Base-by-base conservation (phyloP, 2,329 filamentous ascomycete species). In the Aspergillus aculeatinus region DNA sequence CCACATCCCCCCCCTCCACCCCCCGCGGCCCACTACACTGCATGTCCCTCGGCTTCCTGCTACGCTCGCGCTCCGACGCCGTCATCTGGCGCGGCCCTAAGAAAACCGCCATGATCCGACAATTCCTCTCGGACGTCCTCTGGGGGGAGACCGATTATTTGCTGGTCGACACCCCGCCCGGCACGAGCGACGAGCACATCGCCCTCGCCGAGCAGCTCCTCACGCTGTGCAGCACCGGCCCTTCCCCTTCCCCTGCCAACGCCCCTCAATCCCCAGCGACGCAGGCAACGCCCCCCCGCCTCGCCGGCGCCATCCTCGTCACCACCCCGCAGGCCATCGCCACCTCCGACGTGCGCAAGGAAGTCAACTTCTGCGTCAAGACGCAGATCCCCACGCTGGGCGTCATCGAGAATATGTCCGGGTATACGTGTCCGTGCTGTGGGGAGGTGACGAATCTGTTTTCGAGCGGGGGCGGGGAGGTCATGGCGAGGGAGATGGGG, bases 21-120 rank as follows among this genome's bases (percentile, higher is more conserved):
- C 50, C 63, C 4, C 71, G 71, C 23, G 79, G 79, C 33, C 75
- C 78, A 16, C 72, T 82, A 42, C 75, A 79, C 62, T 95, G 92
- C 75, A 97, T 98, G 90, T 96, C 92, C 58, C 82, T 99, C 1
- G 95, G 93, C 2, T 98, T 99, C 70, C 84, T 99, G 6, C 83
- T 99, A 5, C 87, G 89, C 3, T 86, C 87, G 62, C 83, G 94
- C 68, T 91, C 90, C 63, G 92, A 97, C 69, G 94, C 95, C 0
- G 93, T 99, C 0, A 95, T 99, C 44, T 99, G 95, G 95, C 87
- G 95, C 56, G 95, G 95, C 0, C 95, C 95, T 2, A 99, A 99
- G 79, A 99, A 99, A 80, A 99, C 95, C 4, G 95, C 95, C 54
- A 99, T 99, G 95, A 92, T 99, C 60, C 87, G 93, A 47, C 95